Conservation (phyloP, 1,284 basidiomycete genomes). For the Heterobasidion annosum region DNA sequence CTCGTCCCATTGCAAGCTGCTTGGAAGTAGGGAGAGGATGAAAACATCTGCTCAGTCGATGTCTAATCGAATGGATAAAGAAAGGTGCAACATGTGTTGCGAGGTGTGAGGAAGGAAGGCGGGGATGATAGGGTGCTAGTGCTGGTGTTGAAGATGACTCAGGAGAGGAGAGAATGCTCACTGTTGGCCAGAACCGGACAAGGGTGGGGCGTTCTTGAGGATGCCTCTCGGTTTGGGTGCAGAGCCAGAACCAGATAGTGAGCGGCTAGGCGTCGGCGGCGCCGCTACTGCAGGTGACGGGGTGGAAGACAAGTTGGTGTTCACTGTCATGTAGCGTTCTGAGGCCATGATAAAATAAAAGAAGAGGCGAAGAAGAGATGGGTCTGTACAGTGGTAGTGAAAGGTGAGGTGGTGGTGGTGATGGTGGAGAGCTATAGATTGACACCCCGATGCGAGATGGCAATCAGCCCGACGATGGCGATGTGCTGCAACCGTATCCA, state of each 20-base stretch:
- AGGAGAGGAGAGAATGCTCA: slow-evolving; percentile 13
- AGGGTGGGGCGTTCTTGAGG: slow-evolving; percentile 62
- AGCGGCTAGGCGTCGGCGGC: slow-evolving; percentile 30
- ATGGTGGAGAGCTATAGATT: too few relatives aligned
- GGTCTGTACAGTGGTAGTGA: too few relatives aligned
- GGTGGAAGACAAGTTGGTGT: too few relatives aligned
- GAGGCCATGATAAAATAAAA: too few relatives aligned
- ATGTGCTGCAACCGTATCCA: too few relatives aligned
- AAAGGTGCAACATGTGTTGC: not conserved
- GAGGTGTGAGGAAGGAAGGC: not conserved
- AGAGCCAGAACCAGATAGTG: slow-evolving; percentile 37
- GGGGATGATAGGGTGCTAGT: not conserved
- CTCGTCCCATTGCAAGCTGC: slow-evolving; percentile 83
- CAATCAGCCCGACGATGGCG: too few relatives aligned
- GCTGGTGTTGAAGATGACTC: not conserved
- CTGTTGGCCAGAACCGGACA: slow-evolving; percentile 32
- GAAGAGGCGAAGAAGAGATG: too few relatives aligned
- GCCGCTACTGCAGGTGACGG: not conserved
- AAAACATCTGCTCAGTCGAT: not conserved
- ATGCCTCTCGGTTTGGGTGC: slow-evolving; percentile 67
- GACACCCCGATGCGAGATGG: too few relatives aligned
- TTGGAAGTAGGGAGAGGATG: slow-evolving; percentile 1
- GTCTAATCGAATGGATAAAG: slow-evolving; percentile 4
- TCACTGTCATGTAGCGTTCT: too few relatives aligned
- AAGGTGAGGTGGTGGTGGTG: too few relatives aligned